These are phyloP conservation scores for Chenopodium suecicum DNA, from an alignment of 148 eudicot genomes.

Conservation along the genomic window DNA sequence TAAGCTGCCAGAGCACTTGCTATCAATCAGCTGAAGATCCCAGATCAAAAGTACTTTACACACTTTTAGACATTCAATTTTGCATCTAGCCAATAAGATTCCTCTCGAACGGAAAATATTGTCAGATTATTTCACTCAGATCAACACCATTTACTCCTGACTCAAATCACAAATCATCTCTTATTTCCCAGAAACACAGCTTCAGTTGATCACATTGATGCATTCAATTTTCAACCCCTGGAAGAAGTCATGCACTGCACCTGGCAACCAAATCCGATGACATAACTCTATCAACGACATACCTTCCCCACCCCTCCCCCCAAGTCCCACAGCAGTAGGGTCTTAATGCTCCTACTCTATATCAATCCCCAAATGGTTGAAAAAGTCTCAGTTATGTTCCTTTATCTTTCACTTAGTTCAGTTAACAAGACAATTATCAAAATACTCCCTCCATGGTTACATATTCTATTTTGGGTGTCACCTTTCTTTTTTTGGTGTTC, in stretches of 20 bases:
- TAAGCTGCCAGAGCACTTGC: background rate
- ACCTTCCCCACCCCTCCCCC: background rate
- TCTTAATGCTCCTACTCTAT: too few species aligned
- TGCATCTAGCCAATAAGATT: background rate
- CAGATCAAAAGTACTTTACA: background rate
- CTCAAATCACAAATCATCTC: background rate
- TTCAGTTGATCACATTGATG: background rate
- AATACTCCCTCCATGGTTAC: too few species aligned
- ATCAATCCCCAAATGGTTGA: background rate
- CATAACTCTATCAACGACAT: background rate
- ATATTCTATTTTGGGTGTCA: too few species aligned
- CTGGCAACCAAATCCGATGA: background rate
- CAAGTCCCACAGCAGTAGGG: background rate
- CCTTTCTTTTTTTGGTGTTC: too few species aligned
- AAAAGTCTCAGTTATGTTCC: background rate
- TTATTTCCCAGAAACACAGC: background rate
- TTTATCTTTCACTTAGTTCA: background rate
- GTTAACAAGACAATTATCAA: too few species aligned
- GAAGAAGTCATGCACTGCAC: background rate
- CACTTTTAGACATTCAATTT: background rate
- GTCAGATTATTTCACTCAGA: background rate
- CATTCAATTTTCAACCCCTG: background rate
- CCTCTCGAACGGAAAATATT: background rate
- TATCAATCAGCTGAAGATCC: background rate
- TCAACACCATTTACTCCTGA: background rate